A percentile compares a stretch with the other conserved stretches of the same genome.
Evolutionary conservation across 306 rosid species (phyloP).

Genomic region (Vachellia pachyceras): DNA sequence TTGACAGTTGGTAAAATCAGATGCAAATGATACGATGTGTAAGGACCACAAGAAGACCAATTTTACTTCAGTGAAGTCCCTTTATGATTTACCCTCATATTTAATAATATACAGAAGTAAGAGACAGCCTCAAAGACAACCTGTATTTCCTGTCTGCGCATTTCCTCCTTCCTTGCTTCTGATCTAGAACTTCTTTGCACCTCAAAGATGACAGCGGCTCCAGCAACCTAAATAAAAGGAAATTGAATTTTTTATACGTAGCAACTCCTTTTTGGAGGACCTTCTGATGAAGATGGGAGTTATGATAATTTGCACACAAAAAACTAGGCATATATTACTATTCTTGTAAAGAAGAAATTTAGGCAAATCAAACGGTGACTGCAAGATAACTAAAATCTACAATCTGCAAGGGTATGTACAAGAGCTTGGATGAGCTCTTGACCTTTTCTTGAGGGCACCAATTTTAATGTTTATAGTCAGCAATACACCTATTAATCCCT

Average conservation of each 20-base stretch:
- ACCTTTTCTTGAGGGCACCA: background rate
- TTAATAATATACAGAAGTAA: slow-evolving; percentile 6
- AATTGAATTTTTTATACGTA: slow-evolving; percentile 1
- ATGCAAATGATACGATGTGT: background rate
- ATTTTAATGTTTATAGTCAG: background rate
- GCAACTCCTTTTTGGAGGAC: slow-evolving; percentile 9
- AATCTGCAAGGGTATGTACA: background rate
- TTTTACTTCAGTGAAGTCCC: slow-evolving; percentile 33
- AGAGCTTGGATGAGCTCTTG: slow-evolving; percentile 16
- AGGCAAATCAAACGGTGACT: slow-evolving; percentile 21
- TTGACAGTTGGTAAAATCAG: background rate
- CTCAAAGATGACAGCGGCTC: slow-evolving; percentile 52
- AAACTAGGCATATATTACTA: background rate
- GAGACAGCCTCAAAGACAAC: slow-evolving; percentile 36
- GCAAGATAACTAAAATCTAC: background rate
- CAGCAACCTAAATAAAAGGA: slow-evolving; percentile 50
- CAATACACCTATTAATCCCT: background rate
- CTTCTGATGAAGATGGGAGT: slow-evolving; percentile 5
- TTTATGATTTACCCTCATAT: slow-evolving; percentile 17
- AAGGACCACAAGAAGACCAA: slow-evolving; percentile 24
- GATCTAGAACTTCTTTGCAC: slow-evolving; percentile 59
- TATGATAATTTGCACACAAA: background rate
- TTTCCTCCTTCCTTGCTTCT: slow-evolving; percentile 58
- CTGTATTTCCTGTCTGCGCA: too few species aligned
- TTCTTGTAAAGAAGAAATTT: background rate